Evolutionary conservation across 1,284 basidiomycete genomes (phyloP).

Genomic region (Ceratobasidium sp.): DNA sequence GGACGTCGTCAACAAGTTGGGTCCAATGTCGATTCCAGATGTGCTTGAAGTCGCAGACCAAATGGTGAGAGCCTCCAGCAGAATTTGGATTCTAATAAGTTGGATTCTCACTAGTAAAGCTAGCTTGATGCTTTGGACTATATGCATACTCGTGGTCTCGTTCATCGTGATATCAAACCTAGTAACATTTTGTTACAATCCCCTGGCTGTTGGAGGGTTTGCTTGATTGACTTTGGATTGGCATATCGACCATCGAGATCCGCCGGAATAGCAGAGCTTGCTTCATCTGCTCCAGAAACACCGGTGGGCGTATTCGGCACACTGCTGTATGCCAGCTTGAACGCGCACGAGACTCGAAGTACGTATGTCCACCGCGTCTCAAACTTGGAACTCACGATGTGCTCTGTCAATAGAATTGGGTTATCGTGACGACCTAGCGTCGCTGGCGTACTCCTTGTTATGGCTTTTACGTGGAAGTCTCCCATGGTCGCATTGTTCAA

Average conservation of each 20-base stretch:
- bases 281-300: constrained; percentile 86
- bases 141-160: neutral
- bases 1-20: neutral
- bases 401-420: no score
- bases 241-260: constrained; percentile 93
- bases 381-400: no score
- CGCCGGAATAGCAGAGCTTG: constrained; percentile 87
- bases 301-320: constrained; percentile 86
- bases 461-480: constrained; percentile 92
- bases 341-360: constrained; percentile 83
- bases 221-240: constrained; percentile 97
- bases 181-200: constrained; percentile 58
- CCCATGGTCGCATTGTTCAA: constrained; percentile 86
- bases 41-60: neutral
- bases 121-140: neutral
- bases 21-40: neutral
- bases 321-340: constrained; percentile 93
- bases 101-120: no score
- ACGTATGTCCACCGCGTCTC: no score
- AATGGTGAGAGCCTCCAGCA: neutral
- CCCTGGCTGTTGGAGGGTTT: constrained; percentile 68
- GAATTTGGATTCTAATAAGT: no score
- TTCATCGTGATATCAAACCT: neutral
- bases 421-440: constrained; percentile 68
- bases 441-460: constrained; percentile 91